Percentiles rank a stretch among this genome's conserved stretches.
Evolutionary conservation across 805 yeast genomes (phyloP).

Genomic region (Nakazawaea anatomiae): DNA sequence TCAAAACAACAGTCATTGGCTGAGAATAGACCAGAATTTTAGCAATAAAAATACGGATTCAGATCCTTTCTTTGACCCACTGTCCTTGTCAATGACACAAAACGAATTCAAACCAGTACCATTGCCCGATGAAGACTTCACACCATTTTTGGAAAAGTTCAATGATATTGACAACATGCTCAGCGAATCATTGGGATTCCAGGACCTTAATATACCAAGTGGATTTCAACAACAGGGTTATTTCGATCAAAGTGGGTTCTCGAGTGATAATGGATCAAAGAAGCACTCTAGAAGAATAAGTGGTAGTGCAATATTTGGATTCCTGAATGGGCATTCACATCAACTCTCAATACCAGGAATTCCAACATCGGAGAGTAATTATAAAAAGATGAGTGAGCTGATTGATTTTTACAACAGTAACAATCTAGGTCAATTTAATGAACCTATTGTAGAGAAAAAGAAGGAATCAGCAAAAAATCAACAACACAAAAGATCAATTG

Average conservation of each 20-base stretch:
- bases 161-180: constrained; percentile 50
- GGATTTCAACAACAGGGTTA: constrained; percentile 13
- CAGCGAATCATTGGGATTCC: constrained; percentile 49
- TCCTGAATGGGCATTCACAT: constrained; percentile 48
- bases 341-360: constrained; percentile 56
- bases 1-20: neutral
- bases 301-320: constrained; percentile 82
- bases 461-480: constrained; percentile 9
- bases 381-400: constrained; percentile 10
- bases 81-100: constrained; percentile 25
- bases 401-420: neutral
- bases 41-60: neutral
- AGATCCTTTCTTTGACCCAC: constrained; percentile 20
- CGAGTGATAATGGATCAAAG: constrained; percentile 9
- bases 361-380: constrained; percentile 19
- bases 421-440: neutral
- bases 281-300: constrained; percentile 58
- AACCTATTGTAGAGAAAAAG: neutral
- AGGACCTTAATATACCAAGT: constrained; percentile 59
- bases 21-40: neutral
- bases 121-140: constrained; percentile 50
- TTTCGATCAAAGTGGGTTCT: constrained; percentile 9
- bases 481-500: neutral
- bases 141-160: constrained; percentile 36
- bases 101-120: constrained; percentile 31